Evolutionary conservation across 2,329 filamentous ascomycete species (phyloP).

Genomic region (Botrytis porri): DNA sequence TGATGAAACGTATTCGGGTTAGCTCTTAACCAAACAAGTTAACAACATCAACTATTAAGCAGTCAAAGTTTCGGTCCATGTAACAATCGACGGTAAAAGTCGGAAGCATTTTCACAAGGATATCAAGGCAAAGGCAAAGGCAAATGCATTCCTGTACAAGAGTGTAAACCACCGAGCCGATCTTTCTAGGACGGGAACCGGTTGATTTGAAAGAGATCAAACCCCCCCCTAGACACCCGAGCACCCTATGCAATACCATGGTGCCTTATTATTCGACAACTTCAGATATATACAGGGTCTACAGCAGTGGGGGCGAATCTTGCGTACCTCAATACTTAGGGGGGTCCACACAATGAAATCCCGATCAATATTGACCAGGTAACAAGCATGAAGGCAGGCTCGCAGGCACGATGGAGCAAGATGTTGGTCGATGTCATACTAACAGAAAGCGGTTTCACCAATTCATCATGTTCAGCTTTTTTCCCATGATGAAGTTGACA

Average conservation of each 20-base stretch:
- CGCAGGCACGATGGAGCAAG: background rate
- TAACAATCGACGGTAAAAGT: background rate
- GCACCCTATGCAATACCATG: background rate
- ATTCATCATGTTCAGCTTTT: slow-evolving; percentile 1
- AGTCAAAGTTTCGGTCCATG: background rate
- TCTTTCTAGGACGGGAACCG: background rate
- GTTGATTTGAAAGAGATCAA: background rate
- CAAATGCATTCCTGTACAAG: background rate
- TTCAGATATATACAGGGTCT: background rate
- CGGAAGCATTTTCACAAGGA: background rate
- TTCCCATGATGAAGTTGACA: slow-evolving; percentile 3
- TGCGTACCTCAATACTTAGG: background rate
- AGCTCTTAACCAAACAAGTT: background rate
- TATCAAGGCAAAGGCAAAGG: background rate
- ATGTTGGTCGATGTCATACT: slow-evolving; percentile 13
- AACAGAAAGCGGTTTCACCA: background rate
- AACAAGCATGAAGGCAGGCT: background rate
- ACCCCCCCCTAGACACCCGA: background rate
- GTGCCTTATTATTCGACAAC: background rate
- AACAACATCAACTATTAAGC: background rate
- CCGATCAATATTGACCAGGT: background rate
- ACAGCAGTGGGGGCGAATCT: background rate
- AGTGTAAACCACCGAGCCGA: background rate
- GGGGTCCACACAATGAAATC: background rate
- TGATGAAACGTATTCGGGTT: background rate